These are phyloP conservation scores for Phytophthora idaei DNA, from an alignment of 352 stramenopile genomes.

Conservation along the genomic window DNA sequence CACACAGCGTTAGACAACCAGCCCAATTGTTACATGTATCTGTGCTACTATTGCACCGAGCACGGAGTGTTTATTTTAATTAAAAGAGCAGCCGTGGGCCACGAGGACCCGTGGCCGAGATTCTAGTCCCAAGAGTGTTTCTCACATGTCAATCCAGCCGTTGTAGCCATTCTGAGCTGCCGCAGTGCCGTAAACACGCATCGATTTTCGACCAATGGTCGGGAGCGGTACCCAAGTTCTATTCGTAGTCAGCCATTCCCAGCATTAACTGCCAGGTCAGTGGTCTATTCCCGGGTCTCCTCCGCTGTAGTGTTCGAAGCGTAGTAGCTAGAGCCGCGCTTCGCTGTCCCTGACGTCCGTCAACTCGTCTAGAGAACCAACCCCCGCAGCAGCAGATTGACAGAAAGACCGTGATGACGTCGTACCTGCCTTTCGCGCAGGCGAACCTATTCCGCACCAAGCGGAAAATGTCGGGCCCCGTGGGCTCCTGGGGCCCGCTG, in stretches of 20 bases:
- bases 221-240: conserved; percentile 5
- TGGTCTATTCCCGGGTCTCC: conserved; percentile 21
- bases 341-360: not conserved
- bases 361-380: not conserved
- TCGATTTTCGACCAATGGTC: conserved; percentile 11
- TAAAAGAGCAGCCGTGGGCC: too few species aligned
- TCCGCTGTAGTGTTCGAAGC: not conserved
- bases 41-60: too few species aligned
- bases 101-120: too few species aligned
- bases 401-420: conserved; percentile 32
- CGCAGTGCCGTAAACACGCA: conserved; percentile 1
- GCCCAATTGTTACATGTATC: not conserved
- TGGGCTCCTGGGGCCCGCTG: conserved; percentile 37
- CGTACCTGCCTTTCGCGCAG: conserved; percentile 44
- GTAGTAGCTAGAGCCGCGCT: not conserved
- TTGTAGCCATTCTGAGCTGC: conserved; percentile 4
- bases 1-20: too few species aligned
- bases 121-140: too few species aligned
- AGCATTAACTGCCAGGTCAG: conserved; percentile 16
- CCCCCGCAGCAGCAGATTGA: not conserved
- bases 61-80: too few species aligned
- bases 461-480: conserved; percentile 66
- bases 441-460: conserved; percentile 48
- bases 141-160: too few species aligned
- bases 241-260: conserved; percentile 8